Conservation (phyloP, 768 basidiomycete genomes). For the Tulasnella sp. region DNA sequence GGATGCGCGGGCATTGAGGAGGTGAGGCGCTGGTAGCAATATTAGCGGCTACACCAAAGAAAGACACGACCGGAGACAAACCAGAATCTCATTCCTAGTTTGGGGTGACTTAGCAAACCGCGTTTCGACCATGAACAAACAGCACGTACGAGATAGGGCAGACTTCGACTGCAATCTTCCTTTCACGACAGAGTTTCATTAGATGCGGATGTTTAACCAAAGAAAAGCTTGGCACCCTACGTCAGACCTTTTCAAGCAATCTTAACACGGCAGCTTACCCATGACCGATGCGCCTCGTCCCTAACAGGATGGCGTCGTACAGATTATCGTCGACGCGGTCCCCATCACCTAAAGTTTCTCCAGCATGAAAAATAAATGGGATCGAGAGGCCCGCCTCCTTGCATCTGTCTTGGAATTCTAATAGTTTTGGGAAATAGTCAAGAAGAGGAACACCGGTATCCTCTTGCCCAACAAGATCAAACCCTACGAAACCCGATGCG, state of each 20-base stretch:
- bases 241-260: background rate
- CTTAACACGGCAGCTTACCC: slow-evolving; percentile 44
- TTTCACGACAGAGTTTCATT: slow-evolving; percentile 61
- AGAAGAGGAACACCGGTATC: slow-evolving; percentile 56
- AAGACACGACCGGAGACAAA: slow-evolving; percentile 34
- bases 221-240: slow-evolving; percentile 50
- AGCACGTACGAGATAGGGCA: slow-evolving; percentile 73
- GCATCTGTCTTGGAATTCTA: slow-evolving; percentile 55
- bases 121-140: background rate
- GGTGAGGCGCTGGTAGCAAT: slow-evolving; percentile 53
- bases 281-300: slow-evolving; percentile 77
- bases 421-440: slow-evolving; percentile 57
- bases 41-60: background rate
- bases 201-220: slow-evolving; percentile 72
- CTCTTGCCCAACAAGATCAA: slow-evolving; percentile 78
- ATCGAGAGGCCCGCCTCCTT: slow-evolving; percentile 57
- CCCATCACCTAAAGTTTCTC: slow-evolving; percentile 77
- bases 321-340: slow-evolving; percentile 53
- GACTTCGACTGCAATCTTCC: slow-evolving; percentile 62
- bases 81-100: slow-evolving; percentile 69
- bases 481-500: slow-evolving; percentile 44
- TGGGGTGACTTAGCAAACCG: background rate
- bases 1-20: slow-evolving; percentile 80
- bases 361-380: slow-evolving; percentile 76
- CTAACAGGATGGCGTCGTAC: slow-evolving; percentile 73